Percentiles rank a stretch among this genome's conserved stretches.
phyloP scores from a whole-genome alignment of 768 basidiomycete species.

The Russula dissimulans region DNA sequence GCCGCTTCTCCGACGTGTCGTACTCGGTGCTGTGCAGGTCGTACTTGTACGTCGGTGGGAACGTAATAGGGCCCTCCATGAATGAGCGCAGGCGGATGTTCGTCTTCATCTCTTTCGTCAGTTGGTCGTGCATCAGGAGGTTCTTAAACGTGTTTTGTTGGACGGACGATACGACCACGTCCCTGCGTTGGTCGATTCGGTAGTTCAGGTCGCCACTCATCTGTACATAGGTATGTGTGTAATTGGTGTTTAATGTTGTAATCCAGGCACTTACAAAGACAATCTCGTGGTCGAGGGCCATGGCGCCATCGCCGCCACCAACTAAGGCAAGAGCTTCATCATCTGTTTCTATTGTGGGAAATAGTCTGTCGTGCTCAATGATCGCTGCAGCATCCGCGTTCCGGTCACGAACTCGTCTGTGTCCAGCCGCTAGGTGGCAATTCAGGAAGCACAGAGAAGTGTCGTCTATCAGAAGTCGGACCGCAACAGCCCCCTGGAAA shows the following conservation, averaged over 20 bases:
- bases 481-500: slow-evolving; percentile 77
- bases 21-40: slow-evolving; percentile 70
- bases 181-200: slow-evolving; percentile 88
- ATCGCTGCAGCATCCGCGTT: slow-evolving; percentile 86
- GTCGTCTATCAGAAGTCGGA: slow-evolving; percentile 83
- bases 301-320: slow-evolving; percentile 88
- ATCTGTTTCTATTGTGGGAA: slow-evolving; percentile 37
- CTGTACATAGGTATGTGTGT: slow-evolving; percentile 28
- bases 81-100: slow-evolving; percentile 86
- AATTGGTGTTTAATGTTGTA: not conserved
- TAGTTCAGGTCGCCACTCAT: slow-evolving; percentile 95
- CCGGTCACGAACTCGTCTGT: slow-evolving; percentile 68
- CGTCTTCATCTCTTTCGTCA: slow-evolving; percentile 77
- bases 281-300: slow-evolving; percentile 91
- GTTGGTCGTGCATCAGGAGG: slow-evolving; percentile 75
- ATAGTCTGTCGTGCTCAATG: slow-evolving; percentile 70
- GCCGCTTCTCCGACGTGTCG: slow-evolving; percentile 81
- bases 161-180: slow-evolving; percentile 65
- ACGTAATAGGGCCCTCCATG: slow-evolving; percentile 71
- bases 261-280: slow-evolving; percentile 56
- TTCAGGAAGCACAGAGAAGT: slow-evolving; percentile 93
- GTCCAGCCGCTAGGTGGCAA: slow-evolving; percentile 95
- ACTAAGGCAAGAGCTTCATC: slow-evolving; percentile 61
- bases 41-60: slow-evolving; percentile 93
- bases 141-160: slow-evolving; percentile 52